Base-by-base conservation (phyloP, 768 basidiomycete genomes). In the Suillus occidentalis region DNA sequence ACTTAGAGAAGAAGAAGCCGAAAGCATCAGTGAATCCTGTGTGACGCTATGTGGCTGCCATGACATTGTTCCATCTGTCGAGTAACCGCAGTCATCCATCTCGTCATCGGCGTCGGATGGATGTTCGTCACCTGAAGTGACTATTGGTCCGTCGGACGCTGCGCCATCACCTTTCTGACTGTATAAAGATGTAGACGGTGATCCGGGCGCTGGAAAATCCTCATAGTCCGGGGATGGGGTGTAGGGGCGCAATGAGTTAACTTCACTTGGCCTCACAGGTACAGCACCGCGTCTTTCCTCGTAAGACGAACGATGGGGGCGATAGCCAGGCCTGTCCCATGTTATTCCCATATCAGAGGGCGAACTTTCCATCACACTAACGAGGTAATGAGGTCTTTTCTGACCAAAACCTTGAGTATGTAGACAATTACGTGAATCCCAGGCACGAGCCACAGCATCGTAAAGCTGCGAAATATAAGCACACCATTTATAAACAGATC, bases 211-310 rank as follows among this genome's bases (percentile, higher is more conserved):
- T 70, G 68, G 0, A 70, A 64, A 43, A 49, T 28, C 63, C 58
- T 71, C 9, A 69, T 67, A 25, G 58, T 71, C 72, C 49, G 71
- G 68, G 0, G 72, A 72, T 1, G 67, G 74, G 34, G 71, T 66
- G 36, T 71, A 65, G 0, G 74, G 72, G 49, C 72, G 61, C 31
- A 75, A 67, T 4, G 66, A 62, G 67, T 75, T 77, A 5, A 77
- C 64, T 49, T 77, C 67, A 42, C 67, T 69, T 4, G 73, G 75
- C 7, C 63, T 59, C 6, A 77, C 75, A 1, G 68, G 64, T 0
- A 74, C 62, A 0, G 60, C 62, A 2, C 72, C 72, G 14, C 70
- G 72, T 28, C 64, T 60, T 25, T 75, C 73, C 47, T 76, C 75
- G 40, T 69, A 67, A 1, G 75, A 68, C 25, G 69, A 68, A 37